These are phyloP conservation scores for Begonia loranthoides DNA, from an alignment of 306 rosid species.

Conservation along the genomic window DNA sequence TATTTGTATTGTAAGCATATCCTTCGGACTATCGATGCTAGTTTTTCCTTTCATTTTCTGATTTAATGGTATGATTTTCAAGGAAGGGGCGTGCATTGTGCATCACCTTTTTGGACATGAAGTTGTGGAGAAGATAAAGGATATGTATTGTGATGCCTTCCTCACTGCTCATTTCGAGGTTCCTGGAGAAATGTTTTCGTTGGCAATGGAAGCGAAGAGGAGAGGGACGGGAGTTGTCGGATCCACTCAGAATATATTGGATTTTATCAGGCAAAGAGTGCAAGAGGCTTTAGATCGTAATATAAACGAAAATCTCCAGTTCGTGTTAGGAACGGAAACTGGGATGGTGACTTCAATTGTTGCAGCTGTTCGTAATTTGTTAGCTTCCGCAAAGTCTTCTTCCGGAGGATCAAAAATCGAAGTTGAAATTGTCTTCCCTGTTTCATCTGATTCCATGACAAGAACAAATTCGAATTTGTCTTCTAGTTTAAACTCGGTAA, in stretches of 20 bases:
- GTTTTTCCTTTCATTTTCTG: background rate
- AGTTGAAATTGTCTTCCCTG: slow-evolving; percentile 95
- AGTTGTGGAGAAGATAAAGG: slow-evolving; percentile 83
- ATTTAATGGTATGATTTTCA: slow-evolving; percentile 4
- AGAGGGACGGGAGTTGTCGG: slow-evolving; percentile 98
- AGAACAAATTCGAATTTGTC: slow-evolving; percentile 37
- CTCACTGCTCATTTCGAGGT: slow-evolving; percentile 99
- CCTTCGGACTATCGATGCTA: background rate
- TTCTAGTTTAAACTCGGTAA: slow-evolving; percentile 21
- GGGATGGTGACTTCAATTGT: slow-evolving; percentile 97
- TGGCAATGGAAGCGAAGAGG: slow-evolving; percentile 97
- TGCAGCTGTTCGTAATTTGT: slow-evolving; percentile 57
- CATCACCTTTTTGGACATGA: slow-evolving; percentile 92
- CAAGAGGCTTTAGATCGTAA: slow-evolving; percentile 75
- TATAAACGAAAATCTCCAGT: slow-evolving; percentile 71
- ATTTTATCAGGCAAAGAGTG: slow-evolving; percentile 75
- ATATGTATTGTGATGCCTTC: slow-evolving; percentile 85
- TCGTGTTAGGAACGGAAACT: slow-evolving; percentile 87
- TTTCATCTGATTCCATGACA: slow-evolving; percentile 83
- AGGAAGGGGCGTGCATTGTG: slow-evolving; percentile 92
- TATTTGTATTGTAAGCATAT: slow-evolving; percentile 14
- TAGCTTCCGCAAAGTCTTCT: slow-evolving; percentile 34
- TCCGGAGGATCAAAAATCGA: slow-evolving; percentile 36
- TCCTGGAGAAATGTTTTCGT: slow-evolving; percentile 96
- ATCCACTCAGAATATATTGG: slow-evolving; percentile 82